These are phyloP conservation scores for Coelastrella sp. DNA, from an alignment of 139 green algal species.

Conservation along the genomic window DNA sequence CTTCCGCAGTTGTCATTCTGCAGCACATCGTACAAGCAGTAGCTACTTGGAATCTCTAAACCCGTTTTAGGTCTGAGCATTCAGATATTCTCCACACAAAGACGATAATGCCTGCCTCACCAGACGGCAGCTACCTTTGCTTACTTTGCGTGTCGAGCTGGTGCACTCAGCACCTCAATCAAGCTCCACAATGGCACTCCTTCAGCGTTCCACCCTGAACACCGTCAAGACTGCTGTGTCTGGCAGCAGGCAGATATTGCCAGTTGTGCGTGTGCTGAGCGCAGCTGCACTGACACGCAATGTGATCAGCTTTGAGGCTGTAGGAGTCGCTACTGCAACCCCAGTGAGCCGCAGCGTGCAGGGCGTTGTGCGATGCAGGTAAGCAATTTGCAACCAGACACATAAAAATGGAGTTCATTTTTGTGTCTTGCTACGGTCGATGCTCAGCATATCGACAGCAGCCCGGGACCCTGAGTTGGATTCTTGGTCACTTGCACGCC, in stretches of 20 bases:
- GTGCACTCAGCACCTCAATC: not conserved
- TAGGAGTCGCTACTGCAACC: no score
- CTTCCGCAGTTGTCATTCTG: no score
- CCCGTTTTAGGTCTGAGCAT: no score
- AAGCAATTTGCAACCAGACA: not conserved
- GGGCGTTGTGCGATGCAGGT: conserved; percentile 34
- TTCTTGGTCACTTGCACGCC: no score
- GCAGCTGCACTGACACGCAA: not conserved
- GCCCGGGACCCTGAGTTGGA: no score
- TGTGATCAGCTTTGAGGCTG: not conserved
- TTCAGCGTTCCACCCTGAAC: conserved; percentile 14
- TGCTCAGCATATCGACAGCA: no score
- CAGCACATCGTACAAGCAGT: no score
- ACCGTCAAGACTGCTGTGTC: not conserved
- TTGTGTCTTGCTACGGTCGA: not conserved
- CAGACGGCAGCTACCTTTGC: no score
- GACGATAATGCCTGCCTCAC: no score
- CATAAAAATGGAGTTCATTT: not conserved
- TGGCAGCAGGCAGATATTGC: conserved; percentile 15
- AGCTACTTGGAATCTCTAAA: no score
- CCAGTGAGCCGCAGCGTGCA: not conserved
- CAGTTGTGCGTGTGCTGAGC: not conserved
- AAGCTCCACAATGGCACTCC: conserved; percentile 12
- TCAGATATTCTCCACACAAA: no score
- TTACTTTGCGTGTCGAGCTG: no score